A percentile compares a stretch with the other conserved stretches of the same genome.
phyloP scores from a whole-genome alignment of 305 asterid genomes.

The Caryopteris hybrid region DNA sequence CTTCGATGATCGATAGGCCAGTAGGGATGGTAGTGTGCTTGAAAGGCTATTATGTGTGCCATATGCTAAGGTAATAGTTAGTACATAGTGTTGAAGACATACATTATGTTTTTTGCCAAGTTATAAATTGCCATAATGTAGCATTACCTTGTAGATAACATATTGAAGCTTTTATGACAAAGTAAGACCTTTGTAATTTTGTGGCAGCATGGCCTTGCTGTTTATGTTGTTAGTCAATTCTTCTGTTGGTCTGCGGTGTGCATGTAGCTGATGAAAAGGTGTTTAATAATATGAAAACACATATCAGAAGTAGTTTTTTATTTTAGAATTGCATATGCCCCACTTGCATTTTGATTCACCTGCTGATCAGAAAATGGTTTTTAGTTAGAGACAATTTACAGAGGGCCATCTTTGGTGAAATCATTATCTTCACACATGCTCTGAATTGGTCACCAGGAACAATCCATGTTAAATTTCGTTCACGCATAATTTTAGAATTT shows the following conservation, averaged over 20 bases:
- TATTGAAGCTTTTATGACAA: not conserved
- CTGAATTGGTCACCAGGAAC: conserved; percentile 18
- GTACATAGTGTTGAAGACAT: not conserved
- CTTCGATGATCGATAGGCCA: no score
- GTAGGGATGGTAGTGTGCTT: not conserved
- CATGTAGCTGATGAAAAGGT: not conserved
- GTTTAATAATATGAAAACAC: not conserved
- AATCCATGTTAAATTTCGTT: conserved; percentile 10
- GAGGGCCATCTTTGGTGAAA: conserved; percentile 23
- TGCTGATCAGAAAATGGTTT: conserved; percentile 22
- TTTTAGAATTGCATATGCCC: conserved; percentile 10
- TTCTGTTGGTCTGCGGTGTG: conserved; percentile 5
- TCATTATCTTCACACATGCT: conserved; percentile 23
- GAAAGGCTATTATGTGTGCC: not conserved
- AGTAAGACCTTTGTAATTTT: no score
- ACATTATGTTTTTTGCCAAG: not conserved
- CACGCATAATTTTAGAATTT: not conserved
- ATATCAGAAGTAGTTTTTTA: not conserved
- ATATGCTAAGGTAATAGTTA: not conserved
- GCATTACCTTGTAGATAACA: not conserved
- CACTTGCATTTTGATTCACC: conserved; percentile 19
- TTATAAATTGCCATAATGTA: no score
- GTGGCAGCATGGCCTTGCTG: no score
- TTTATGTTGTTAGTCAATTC: not conserved
- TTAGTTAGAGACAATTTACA: conserved; percentile 22